Conservation (phyloP, 2,329 filamentous ascomycete species). For the Colletotrichum higginsianum region DNA sequence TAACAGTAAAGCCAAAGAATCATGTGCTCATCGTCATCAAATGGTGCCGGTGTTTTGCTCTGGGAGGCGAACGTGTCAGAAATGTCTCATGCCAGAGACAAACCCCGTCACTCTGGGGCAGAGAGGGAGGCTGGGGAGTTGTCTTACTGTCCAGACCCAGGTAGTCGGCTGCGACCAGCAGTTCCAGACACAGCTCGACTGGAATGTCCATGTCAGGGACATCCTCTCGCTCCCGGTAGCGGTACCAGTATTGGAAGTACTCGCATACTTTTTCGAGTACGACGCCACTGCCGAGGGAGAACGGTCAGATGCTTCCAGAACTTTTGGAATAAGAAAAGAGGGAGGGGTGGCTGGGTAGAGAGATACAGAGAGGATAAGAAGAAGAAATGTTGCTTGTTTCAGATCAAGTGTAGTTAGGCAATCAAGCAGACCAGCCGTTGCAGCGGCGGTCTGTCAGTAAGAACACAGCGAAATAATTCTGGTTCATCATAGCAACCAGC, state of each 20-base stretch:
- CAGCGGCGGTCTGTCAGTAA: conserved; percentile 62
- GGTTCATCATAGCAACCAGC: conserved; percentile 36
- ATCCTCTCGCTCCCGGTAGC: conserved; percentile 77
- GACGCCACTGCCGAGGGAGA: conserved; percentile 68
- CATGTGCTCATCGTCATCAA: conserved; percentile 33
- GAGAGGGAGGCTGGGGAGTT: conserved; percentile 22
- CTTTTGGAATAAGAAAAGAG: conserved; percentile 16
- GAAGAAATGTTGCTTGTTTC: conserved; percentile 55
- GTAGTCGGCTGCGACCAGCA: conserved; percentile 84
- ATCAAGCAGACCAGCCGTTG: conserved; percentile 63
- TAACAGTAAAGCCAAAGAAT: conserved; percentile 48
- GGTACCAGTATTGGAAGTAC: conserved; percentile 88
- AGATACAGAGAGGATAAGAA: conserved; percentile 7
- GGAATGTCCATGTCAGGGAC: conserved; percentile 87
- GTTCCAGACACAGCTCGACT: conserved; percentile 82
- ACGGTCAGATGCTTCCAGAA: conserved; percentile 42
- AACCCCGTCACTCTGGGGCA: conserved; percentile 5
- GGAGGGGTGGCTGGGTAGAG: conserved; percentile 27
- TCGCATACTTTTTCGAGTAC: conserved; percentile 86
- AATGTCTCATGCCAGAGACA: neutral
- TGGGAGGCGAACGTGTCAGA: conserved; percentile 33
- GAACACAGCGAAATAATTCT: conserved; percentile 57
- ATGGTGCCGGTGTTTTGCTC: conserved; percentile 40
- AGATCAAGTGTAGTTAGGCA: conserved; percentile 76
- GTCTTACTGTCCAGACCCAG: conserved; percentile 76